Evolutionary conservation across 371 early-diverging fungal genomes (phyloP).

Genomic region (Mucor mucedo): DNA sequence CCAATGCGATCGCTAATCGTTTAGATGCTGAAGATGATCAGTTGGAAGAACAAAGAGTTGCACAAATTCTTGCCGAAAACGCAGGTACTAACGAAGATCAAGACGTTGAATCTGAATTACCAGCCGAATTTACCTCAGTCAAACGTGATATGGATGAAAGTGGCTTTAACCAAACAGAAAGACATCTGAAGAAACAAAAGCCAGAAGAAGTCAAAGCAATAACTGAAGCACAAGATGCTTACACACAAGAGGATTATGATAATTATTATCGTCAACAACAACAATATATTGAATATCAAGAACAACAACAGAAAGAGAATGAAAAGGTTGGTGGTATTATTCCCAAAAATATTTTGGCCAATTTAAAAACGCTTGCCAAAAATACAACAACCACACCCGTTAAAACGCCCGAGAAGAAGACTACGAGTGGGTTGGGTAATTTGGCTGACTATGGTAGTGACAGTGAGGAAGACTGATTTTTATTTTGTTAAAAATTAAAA

Average conservation of each 20-base stretch:
- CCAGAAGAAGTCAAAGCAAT: slow-evolving; percentile 31
- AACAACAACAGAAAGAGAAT: slow-evolving; percentile 13
- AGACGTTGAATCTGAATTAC: slow-evolving; percentile 67
- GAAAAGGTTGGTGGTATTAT: slow-evolving; percentile 42
- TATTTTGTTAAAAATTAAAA: slow-evolving; percentile 1
- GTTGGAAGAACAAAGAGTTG: slow-evolving; percentile 17
- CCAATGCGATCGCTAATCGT: slow-evolving; percentile 67
- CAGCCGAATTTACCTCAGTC: slow-evolving; percentile 54
- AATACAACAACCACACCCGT: slow-evolving; percentile 1
- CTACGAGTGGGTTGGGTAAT: slow-evolving; percentile 26
- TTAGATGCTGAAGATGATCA: slow-evolving; percentile 36
- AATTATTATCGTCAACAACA: slow-evolving; percentile 22
- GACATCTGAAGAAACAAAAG: slow-evolving; percentile 42
- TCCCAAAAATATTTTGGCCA: slow-evolving; percentile 39
- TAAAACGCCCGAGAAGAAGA: neutral
- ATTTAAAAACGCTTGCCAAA: slow-evolving; percentile 36
- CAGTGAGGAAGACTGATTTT: slow-evolving; percentile 36
- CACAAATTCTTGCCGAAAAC: slow-evolving; percentile 42
- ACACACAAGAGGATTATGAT: slow-evolving; percentile 31
- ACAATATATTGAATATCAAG: slow-evolving; percentile 11
- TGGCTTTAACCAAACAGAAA: slow-evolving; percentile 45
- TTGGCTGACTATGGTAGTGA: slow-evolving; percentile 55
- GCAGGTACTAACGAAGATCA: slow-evolving; percentile 55
- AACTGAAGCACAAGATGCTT: slow-evolving; percentile 26
- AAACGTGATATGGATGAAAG: slow-evolving; percentile 47